phyloP scores from a whole-genome alignment of 257 asterid genomes.

The Ehretia macrophylla region DNA sequence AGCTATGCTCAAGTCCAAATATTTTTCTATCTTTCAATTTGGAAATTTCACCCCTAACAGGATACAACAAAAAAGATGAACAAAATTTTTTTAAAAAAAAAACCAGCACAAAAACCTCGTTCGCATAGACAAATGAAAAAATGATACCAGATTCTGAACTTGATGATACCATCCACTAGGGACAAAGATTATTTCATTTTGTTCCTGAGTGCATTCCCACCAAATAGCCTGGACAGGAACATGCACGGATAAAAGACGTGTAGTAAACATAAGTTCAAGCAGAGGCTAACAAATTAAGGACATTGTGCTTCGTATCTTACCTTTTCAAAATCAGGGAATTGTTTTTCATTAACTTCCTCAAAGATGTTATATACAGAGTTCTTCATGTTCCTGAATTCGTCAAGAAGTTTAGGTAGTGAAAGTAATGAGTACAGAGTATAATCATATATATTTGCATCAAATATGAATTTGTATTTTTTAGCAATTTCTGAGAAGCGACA shows the following conservation, averaged over 20 bases:
- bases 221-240: slow-evolving; percentile 59
- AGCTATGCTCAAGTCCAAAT: no score
- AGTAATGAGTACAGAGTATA: not conserved
- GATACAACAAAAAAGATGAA: not conserved
- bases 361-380: slow-evolving; percentile 65
- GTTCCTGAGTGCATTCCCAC: slow-evolving; percentile 87
- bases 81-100: no score
- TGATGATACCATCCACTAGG: slow-evolving; percentile 99
- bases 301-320: slow-evolving; percentile 26
- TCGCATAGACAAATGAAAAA: not conserved
- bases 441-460: not conserved
- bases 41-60: not conserved
- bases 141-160: slow-evolving; percentile 80
- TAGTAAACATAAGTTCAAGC: not conserved
- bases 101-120: no score
- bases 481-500: no score
- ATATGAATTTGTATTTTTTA: not conserved
- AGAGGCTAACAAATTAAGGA: not conserved
- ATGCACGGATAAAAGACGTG: not conserved
- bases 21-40: no score
- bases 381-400: slow-evolving; percentile 62
- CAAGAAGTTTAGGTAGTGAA: slow-evolving; percentile 4
- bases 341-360: slow-evolving; percentile 58
- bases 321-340: slow-evolving; percentile 78
- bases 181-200: slow-evolving; percentile 78